A percentile compares a stretch with the other conserved stretches of the same genome.
Conservation (phyloP, 495 filamentous ascomycete genomes). For the Beverwykella pulmonaria region DNA sequence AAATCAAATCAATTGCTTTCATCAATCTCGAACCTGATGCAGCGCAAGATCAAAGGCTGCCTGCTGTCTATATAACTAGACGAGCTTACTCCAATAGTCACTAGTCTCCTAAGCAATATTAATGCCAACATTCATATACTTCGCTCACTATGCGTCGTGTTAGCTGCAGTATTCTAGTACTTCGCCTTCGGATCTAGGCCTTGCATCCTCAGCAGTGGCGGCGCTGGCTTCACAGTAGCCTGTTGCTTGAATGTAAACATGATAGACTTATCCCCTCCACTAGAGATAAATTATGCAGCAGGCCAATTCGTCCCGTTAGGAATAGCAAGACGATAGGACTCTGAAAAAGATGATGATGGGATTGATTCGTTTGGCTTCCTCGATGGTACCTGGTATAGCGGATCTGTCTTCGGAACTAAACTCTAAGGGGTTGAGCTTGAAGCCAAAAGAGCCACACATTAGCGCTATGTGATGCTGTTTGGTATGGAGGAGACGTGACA, state of each 20-base stretch:
- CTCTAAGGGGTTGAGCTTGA: constrained; percentile 55
- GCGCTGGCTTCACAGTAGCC: constrained; percentile 50
- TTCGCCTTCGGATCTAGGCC: constrained; percentile 51
- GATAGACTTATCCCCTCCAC: constrained; percentile 49
- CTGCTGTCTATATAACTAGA: too few relatives aligned
- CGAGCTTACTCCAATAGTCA: too few relatives aligned
- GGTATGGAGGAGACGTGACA: constrained; percentile 59
- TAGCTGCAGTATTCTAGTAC: constrained; percentile 27
- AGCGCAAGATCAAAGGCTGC: too few relatives aligned
- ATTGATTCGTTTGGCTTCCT: too few relatives aligned
- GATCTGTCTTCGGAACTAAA: constrained; percentile 48
- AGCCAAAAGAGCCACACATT: constrained; percentile 61
- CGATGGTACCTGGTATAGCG: constrained; percentile 6
- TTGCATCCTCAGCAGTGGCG: constrained; percentile 51
- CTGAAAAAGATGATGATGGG: too few relatives aligned
- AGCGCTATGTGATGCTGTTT: constrained; percentile 58
- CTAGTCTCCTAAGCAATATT: too few relatives aligned
- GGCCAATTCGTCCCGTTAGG: neutral
- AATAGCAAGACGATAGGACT: too few relatives aligned
- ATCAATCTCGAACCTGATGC: too few relatives aligned
- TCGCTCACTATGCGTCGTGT: too few relatives aligned
- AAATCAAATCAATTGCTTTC: too few relatives aligned
- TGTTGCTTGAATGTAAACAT: constrained; percentile 57
- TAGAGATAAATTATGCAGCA: constrained; percentile 53
- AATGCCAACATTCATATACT: too few relatives aligned